A percentile compares a stretch with the other conserved stretches of the same genome.
Conservation (phyloP, 164 flowering plant species). For the Dillenia turbinata region DNA sequence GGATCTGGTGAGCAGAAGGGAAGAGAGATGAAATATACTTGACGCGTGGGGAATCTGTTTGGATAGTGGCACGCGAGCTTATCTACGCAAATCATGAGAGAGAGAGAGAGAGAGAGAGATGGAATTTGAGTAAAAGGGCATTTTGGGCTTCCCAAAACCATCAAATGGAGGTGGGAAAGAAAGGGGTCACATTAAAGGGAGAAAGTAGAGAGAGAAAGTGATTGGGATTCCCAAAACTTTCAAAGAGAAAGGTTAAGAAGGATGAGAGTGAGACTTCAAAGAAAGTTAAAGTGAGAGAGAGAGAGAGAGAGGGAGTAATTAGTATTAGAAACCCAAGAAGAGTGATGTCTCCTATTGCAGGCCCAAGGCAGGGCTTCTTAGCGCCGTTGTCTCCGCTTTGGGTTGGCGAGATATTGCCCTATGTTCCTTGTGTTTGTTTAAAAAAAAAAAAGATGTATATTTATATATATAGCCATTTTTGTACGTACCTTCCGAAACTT, state of each 20-base stretch:
- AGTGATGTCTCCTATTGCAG: slow-evolving; percentile 45
- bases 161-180: too few species aligned
- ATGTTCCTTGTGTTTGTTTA: slow-evolving; percentile 2
- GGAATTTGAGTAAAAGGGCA: slow-evolving; percentile 19
- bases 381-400: slow-evolving; percentile 88
- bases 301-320: slow-evolving; percentile 3
- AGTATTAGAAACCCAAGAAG: slow-evolving; percentile 36
- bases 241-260: slow-evolving; percentile 5
- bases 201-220: slow-evolving; percentile 7
- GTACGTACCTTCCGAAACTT: slow-evolving; percentile 39
- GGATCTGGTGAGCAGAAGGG: slow-evolving; percentile 36
- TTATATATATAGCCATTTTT: slow-evolving; percentile 7
- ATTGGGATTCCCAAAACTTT: slow-evolving; percentile 17
- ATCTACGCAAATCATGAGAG: slow-evolving; percentile 44
- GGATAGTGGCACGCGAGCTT: slow-evolving; percentile 55
- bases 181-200: slow-evolving; percentile 8
- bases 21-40: slow-evolving; percentile 8
- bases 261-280: too few species aligned
- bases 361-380: slow-evolving; percentile 57
- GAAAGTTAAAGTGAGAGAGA: too few species aligned
- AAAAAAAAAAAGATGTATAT: neutral
- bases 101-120: slow-evolving; percentile 2
- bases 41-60: slow-evolving; percentile 52
- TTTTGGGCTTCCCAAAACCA: slow-evolving; percentile 19
- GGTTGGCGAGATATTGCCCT: slow-evolving; percentile 6